Evolutionary conservation across 495 filamentous ascomycete genomes (phyloP).

Genomic region (Schizothecium vesticola): DNA sequence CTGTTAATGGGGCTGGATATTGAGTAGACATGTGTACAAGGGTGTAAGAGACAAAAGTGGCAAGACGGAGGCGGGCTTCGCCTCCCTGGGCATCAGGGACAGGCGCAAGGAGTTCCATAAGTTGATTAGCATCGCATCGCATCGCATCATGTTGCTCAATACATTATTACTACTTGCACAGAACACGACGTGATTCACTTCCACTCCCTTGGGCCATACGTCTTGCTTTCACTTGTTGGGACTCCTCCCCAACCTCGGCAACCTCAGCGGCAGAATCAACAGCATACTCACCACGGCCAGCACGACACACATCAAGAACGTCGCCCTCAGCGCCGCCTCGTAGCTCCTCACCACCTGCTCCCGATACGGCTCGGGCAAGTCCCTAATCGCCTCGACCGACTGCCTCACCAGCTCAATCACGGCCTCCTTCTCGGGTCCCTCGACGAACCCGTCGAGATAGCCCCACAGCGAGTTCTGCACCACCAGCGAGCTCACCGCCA

Average conservation of each 20-base stretch:
- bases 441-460: slow-evolving; percentile 53
- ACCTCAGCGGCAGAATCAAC: slow-evolving; percentile 45
- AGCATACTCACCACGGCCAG: slow-evolving; percentile 46
- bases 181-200: not conserved
- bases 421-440: slow-evolving; percentile 38
- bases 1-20: slow-evolving; percentile 4
- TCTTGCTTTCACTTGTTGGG: not conserved
- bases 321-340: slow-evolving; percentile 49
- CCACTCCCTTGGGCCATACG: not conserved
- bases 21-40: not conserved
- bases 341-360: slow-evolving; percentile 57
- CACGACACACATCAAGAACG: slow-evolving; percentile 48
- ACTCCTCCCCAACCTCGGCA: slow-evolving; percentile 48
- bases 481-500: slow-evolving; percentile 64
- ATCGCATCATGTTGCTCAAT: not conserved
- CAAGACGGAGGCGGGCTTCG: not conserved
- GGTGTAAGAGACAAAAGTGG: not conserved
- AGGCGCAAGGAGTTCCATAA: not conserved
- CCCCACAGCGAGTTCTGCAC: slow-evolving; percentile 65
- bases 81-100: not conserved
- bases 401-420: slow-evolving; percentile 35
- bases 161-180: not conserved
- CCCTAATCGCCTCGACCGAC: slow-evolving; percentile 40
- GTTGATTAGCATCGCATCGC: not conserved
- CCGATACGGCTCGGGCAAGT: slow-evolving; percentile 25